Percentiles rank a stretch among this genome's conserved stretches.
Evolutionary conservation across 345 rosid genomes (phyloP).

Genomic region (Iberis pinnata): DNA sequence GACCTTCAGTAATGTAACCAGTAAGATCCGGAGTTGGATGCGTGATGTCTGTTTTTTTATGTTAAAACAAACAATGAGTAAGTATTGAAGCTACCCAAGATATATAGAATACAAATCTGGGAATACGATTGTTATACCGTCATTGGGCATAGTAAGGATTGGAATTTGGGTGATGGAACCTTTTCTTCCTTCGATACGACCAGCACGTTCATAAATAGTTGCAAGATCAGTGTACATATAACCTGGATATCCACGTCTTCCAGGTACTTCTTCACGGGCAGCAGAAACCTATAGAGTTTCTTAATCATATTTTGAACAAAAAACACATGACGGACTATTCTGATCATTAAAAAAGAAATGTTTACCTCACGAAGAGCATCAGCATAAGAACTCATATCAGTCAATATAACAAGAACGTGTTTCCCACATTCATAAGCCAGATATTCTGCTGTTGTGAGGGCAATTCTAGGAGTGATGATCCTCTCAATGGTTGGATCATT

Average conservation of each 20-base stretch:
- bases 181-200: slow-evolving; percentile 92
- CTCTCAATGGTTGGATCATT: slow-evolving; percentile 99
- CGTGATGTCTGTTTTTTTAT: slow-evolving; percentile 62
- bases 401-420: slow-evolving; percentile 95
- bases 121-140: slow-evolving; percentile 43
- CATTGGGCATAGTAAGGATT: slow-evolving; percentile 98
- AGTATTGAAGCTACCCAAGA: background rate
- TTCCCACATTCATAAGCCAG: slow-evolving; percentile 98
- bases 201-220: slow-evolving; percentile 95
- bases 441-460: slow-evolving; percentile 96
- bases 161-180: slow-evolving; percentile 99
- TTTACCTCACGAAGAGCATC: slow-evolving; percentile 99
- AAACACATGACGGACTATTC: too few relatives aligned
- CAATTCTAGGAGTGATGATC: slow-evolving; percentile 95
- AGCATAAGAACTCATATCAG: slow-evolving; percentile 99
- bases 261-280: slow-evolving; percentile 99
- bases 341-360: too few relatives aligned
- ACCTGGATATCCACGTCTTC: slow-evolving; percentile 99
- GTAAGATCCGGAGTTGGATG: slow-evolving; percentile 99
- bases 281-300: slow-evolving; percentile 81
- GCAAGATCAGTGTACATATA: slow-evolving; percentile 99
- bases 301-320: background rate
- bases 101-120: background rate
- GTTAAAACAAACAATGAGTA: background rate
- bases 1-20: slow-evolving; percentile 83